A percentile compares a stretch with the other conserved stretches of the same genome.
Conservation (phyloP, 139 green algal genomes). For the Micractinium conductrix region DNA sequence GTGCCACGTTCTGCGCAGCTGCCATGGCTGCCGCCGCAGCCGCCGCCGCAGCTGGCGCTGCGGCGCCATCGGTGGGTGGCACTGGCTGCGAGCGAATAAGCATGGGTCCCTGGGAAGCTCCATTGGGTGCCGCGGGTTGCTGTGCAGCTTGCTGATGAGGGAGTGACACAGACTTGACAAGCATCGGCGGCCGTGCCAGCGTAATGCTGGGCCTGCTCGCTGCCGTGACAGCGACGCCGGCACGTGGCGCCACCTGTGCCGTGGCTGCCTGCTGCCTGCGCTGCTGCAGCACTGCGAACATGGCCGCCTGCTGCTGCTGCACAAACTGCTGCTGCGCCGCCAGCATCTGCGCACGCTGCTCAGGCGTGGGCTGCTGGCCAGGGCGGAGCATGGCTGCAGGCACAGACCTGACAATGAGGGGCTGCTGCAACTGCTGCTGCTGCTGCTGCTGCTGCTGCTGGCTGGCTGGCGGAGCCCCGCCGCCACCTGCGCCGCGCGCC, state of each 20-base stretch:
- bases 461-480: too few relatives aligned
- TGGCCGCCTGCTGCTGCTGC: not conserved
- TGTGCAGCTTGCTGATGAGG: not conserved
- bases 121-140: constrained; percentile 9
- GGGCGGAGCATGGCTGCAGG: too few relatives aligned
- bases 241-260: not conserved
- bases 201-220: constrained; percentile 1
- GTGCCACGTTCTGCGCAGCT: too few relatives aligned
- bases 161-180: constrained; percentile 1
- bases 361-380: too few relatives aligned
- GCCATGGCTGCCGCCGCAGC: not conserved
- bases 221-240: not conserved
- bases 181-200: not conserved
- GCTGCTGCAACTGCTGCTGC: not conserved
- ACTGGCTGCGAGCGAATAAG: not conserved
- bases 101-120: not conserved
- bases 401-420: too few relatives aligned
- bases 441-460: not conserved
- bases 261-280: not conserved
- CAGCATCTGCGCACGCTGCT: too few relatives aligned
- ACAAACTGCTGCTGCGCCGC: not conserved
- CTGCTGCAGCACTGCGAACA: not conserved
- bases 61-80: not conserved
- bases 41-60: not conserved
- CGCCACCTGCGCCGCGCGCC: not conserved